These are phyloP conservation scores for Pythium aquatile DNA, from an alignment of 352 stramenopile species.

Conservation along the genomic window DNA sequence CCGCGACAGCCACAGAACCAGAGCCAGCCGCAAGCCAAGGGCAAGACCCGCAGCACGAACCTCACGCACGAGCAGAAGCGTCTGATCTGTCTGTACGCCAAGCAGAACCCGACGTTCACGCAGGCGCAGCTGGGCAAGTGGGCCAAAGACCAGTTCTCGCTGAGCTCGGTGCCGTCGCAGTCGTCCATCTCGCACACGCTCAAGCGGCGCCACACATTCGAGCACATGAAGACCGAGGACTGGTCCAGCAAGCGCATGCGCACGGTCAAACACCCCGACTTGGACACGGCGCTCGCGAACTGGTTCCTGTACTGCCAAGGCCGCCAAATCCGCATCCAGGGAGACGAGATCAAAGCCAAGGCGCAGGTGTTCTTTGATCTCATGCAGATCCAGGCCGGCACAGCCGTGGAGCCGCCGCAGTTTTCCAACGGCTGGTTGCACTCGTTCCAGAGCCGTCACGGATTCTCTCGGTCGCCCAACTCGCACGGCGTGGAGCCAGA, in stretches of 20 bases:
- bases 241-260: slow-evolving; percentile 75
- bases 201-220: slow-evolving; percentile 65
- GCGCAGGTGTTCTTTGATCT: slow-evolving; percentile 66
- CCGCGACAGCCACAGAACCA: slow-evolving; percentile 12
- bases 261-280: slow-evolving; percentile 71
- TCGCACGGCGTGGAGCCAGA: slow-evolving; percentile 30
- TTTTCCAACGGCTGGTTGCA: slow-evolving; percentile 90
- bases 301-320: slow-evolving; percentile 79
- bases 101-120: slow-evolving; percentile 68
- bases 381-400: slow-evolving; percentile 36
- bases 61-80: slow-evolving; percentile 84
- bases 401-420: slow-evolving; percentile 39
- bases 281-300: slow-evolving; percentile 77
- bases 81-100: slow-evolving; percentile 70
- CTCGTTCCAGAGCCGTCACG: slow-evolving; percentile 75
- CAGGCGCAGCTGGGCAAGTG: slow-evolving; percentile 73
- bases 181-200: slow-evolving; percentile 83
- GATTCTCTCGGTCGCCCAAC: slow-evolving; percentile 46
- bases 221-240: slow-evolving; percentile 74
- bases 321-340: slow-evolving; percentile 52
- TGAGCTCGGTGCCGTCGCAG: slow-evolving; percentile 67
- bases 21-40: background rate
- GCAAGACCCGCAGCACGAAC: slow-evolving; percentile 63
- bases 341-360: slow-evolving; percentile 76
- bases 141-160: slow-evolving; percentile 65